Conservation (phyloP, 345 rosid species). For the Camelina neglecta region DNA sequence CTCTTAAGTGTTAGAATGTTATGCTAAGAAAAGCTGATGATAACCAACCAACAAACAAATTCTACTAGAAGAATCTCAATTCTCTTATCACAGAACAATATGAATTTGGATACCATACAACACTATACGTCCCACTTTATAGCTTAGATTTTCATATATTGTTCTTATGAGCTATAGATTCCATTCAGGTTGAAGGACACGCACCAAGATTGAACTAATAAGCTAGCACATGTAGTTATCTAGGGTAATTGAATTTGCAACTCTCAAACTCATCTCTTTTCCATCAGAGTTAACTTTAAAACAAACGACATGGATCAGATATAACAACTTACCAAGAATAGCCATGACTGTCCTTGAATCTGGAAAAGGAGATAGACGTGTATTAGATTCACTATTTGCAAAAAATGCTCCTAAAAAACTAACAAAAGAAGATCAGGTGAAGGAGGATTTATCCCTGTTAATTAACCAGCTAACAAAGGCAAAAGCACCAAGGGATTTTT, state of each 20-base stretch:
- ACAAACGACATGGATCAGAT: constrained; percentile 12
- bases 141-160: neutral
- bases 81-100: neutral
- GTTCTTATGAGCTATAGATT: constrained; percentile 19
- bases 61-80: constrained; percentile 5
- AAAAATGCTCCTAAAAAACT: constrained; percentile 6
- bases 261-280: constrained; percentile 14
- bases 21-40: neutral
- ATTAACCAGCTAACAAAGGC: constrained; percentile 8
- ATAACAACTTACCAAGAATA: constrained; percentile 73
- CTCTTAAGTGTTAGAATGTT: constrained; percentile 9
- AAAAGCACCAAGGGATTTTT: neutral
- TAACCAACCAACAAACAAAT: neutral
- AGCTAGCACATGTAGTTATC: constrained; percentile 4
- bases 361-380: constrained; percentile 45
- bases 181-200: constrained; percentile 26
- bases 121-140: neutral
- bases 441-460: neutral
- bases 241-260: constrained; percentile 8
- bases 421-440: neutral
- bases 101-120: constrained; percentile 16
- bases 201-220: constrained; percentile 9
- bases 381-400: constrained; percentile 19
- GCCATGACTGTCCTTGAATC: constrained; percentile 99
- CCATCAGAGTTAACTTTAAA: constrained; percentile 13